Base-by-base conservation (phyloP, 208 protist species). In the Trypanosomatidae sp. region DNA sequence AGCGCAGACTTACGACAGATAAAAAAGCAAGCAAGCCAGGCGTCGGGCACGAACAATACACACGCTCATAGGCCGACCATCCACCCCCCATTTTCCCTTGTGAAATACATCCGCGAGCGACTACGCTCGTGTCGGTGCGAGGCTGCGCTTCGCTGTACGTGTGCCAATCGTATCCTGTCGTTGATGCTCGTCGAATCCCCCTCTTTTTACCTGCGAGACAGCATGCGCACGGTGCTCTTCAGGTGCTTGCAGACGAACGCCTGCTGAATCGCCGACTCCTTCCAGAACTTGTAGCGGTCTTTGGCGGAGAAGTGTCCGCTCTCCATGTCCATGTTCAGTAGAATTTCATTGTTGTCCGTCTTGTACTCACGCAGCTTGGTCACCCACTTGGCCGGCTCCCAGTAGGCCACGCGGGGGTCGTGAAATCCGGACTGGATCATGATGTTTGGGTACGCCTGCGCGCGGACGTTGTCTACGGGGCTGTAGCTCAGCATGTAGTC, bases 401-500 rank as follows among this genome's bases (percentile, higher is more conserved):
- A 97, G 83, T 95, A 97, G n/a, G 91, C 91, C 65, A 97, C 93
- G 44, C 94, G 91, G 6, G 91, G 93, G 74, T 97, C 93, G 69
- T 94, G 87, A 53, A 97, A 81, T 36, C 93, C 93, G 10, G 91
- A 86, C 79, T 94, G 88, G 36, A 97, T 81, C 76, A 95, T 82
- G 19, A 97, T 80, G 64, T 94, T 77, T 33, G 93, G 93, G 81
- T 97, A 97, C 17, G 65, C 80, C 84, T 97, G 93, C 65, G 83
- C 82, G 17, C 90, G 87, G 28, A 98, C 85, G 73, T 98, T 98
- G 76, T 98, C 93, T 36, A 97, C 83, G 25, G 95, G 95, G 72
- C 88, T 96, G 88, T 98, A 98, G 74, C 85, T 94, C 58, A 92
- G 86, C 93, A 98, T 98, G 85, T 98, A 98, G 79, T 98, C 91